Evolutionary conservation across 495 filamentous ascomycete genomes (phyloP), one percentile per base, ranked within the genome.

Genomic region (Filosporella fistucella): DNA sequence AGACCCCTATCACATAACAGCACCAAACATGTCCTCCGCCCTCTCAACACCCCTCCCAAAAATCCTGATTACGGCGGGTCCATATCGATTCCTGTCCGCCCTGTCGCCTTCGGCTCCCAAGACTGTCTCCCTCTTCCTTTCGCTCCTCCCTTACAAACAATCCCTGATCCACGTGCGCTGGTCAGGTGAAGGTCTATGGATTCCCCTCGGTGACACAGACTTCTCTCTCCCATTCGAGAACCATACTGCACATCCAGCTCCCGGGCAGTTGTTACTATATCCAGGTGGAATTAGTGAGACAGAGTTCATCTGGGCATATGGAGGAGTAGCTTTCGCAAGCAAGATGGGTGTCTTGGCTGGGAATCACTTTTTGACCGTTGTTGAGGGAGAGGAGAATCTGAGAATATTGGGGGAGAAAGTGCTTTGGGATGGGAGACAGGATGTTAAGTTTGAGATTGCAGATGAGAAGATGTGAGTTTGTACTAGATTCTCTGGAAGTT

Each of bases 101-200:
- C 49, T 62, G 18, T 57, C 59, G 28, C 42, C 54, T 4, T 28
- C 33, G 8, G 59, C 59, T 12, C 59, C 59, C 11, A 57, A 55
- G 46, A 62, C 56, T 9, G 51, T 55, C 29, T 33, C 49, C 3
- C 45, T 60, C 21, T 62, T 62, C 42, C 54, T 44, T 18, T 29
- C 39, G 4, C 48, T 62, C 9, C 54, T 62, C 17, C 59, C 59
- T 17, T 62, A 62, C 22, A 52, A 30, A 7, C 59, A 62, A 23
- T 57, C 59, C 21, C 41, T 60, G 11, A 62, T 62, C 32, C 59
- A 62, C 49, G 57, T 60, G 2, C 59, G 59, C 23, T 60, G 59
- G 59, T 57, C 53, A 10, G 59, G 59, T 13, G 57, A 62, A 37
- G 57, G 33, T 2, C 42, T 62, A 45, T 62, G 57, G 59, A 59